These are phyloP conservation scores for Glycine latifolia DNA, from an alignment of 306 rosid species.

Conservation along the genomic window DNA sequence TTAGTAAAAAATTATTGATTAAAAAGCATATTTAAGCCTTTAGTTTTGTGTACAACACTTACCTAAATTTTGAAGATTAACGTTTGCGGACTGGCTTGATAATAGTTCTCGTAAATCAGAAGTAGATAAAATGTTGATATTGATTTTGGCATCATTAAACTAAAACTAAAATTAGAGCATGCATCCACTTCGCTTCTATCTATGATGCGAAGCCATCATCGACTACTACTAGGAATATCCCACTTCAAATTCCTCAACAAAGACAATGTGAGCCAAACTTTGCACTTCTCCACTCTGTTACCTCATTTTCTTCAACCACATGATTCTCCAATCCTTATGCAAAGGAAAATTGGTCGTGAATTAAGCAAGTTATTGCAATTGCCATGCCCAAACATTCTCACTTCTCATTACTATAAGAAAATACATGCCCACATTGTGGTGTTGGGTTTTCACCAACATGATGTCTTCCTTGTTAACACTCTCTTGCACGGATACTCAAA, in stretches of 20 bases:
- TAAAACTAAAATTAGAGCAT: too few species aligned
- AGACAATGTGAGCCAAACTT: not conserved
- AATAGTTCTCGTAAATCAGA: too few species aligned
- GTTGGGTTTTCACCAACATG: conserved; percentile 64
- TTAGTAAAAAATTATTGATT: too few species aligned
- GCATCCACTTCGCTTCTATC: too few species aligned
- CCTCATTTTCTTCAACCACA: conserved; percentile 46
- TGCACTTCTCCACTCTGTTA: conserved; percentile 43
- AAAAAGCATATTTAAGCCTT: too few species aligned
- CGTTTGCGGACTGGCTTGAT: too few species aligned
- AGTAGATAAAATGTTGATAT: too few species aligned
- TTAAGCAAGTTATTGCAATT: conserved; percentile 63
- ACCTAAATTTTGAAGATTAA: too few species aligned
- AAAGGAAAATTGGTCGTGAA: conserved; percentile 54
- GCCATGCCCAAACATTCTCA: conserved; percentile 44
- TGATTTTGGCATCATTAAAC: too few species aligned
- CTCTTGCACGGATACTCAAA: conserved; percentile 59
- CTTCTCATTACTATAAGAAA: conserved; percentile 46
- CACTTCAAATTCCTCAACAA: conserved; percentile 38
- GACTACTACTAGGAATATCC: not conserved
- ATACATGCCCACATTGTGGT: conserved; percentile 70
- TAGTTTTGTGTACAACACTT: too few species aligned
- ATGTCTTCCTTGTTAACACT: conserved; percentile 71
- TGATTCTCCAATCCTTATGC: conserved; percentile 41
- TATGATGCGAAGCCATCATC: conserved; percentile 34